Percentiles rank a stretch among this genome's conserved stretches.
Evolutionary conservation across 257 asterid genomes (phyloP).

Genomic region (Lantana camara): DNA sequence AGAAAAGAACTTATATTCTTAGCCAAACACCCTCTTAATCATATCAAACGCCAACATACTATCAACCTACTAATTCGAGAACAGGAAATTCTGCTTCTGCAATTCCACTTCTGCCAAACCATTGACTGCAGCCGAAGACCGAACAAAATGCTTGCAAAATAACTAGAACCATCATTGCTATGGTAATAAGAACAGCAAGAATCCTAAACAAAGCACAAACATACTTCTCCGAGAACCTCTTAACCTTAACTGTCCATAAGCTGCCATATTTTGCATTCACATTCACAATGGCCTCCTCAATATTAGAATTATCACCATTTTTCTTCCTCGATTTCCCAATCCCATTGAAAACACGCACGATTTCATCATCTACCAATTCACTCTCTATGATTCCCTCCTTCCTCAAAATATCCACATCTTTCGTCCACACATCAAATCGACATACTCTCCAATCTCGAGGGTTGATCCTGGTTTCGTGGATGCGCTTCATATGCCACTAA

Average conservation of each 20-base stretch:
- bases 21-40: too few relatives aligned
- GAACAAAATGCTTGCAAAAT: constrained; percentile 50
- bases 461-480: constrained; percentile 32
- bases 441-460: constrained; percentile 44
- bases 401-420: constrained; percentile 48
- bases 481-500: constrained; percentile 57
- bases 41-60: too few relatives aligned
- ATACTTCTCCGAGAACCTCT: constrained; percentile 28
- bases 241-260: constrained; percentile 27
- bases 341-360: constrained; percentile 43
- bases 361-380: constrained; percentile 42
- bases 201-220: constrained; percentile 28
- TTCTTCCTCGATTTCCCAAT: constrained; percentile 38
- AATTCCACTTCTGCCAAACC: constrained; percentile 1
- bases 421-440: constrained; percentile 58
- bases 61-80: constrained; percentile 6
- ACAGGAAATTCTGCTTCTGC: not conserved
- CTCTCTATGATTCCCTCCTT: constrained; percentile 37
- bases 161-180: constrained; percentile 36
- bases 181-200: constrained; percentile 28
- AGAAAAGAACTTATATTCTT: too few relatives aligned
- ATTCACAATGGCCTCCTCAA: constrained; percentile 42
- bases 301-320: constrained; percentile 20
- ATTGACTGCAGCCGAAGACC: constrained; percentile 32
- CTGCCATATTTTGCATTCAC: constrained; percentile 39